These are phyloP conservation scores for Vigna angularis DNA, from an alignment of 306 rosid species.

Conservation along the genomic window DNA sequence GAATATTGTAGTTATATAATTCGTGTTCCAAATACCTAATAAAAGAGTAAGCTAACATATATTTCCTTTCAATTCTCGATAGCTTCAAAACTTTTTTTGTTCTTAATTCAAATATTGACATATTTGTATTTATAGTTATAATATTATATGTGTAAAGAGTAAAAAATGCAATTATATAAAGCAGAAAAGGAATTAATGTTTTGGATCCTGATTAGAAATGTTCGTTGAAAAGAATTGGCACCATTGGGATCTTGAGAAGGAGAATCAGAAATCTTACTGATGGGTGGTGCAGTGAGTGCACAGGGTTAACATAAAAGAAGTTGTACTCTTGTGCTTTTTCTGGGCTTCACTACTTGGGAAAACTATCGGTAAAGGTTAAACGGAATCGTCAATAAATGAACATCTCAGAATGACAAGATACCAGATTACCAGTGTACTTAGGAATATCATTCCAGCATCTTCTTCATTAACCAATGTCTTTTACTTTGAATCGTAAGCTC, in stretches of 20 bases:
- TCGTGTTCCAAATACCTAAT: no score
- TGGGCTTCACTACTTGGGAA: conserved; percentile 49
- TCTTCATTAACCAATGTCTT: conserved; percentile 43
- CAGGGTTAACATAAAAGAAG: conserved; percentile 24
- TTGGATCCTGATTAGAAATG: background rate
- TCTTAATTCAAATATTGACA: no score
- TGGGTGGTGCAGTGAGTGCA: conserved; percentile 11
- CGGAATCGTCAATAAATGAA: conserved; percentile 43
- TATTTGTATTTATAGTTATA: no score
- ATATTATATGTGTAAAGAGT: no score
- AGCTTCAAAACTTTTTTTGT: no score
- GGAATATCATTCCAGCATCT: conserved; percentile 54
- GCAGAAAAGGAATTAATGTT: no score
- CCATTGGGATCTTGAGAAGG: conserved; percentile 20
- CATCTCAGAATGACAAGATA: conserved; percentile 34
- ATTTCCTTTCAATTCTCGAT: no score
- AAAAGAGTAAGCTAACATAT: no score
- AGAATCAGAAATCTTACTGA: conserved; percentile 21
- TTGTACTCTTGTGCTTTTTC: conserved; percentile 27
- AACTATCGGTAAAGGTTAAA: conserved; percentile 48
- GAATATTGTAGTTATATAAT: background rate
- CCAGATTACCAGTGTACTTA: conserved; percentile 15
- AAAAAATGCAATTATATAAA: no score
- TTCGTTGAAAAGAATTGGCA: conserved; percentile 14
- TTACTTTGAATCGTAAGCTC: conserved; percentile 36